A percentile compares a stretch with the other conserved stretches of the same genome.
phyloP scores from a whole-genome alignment of 2,329 filamentous ascomycete genomes.

The Penicillium psychrosexuale region DNA sequence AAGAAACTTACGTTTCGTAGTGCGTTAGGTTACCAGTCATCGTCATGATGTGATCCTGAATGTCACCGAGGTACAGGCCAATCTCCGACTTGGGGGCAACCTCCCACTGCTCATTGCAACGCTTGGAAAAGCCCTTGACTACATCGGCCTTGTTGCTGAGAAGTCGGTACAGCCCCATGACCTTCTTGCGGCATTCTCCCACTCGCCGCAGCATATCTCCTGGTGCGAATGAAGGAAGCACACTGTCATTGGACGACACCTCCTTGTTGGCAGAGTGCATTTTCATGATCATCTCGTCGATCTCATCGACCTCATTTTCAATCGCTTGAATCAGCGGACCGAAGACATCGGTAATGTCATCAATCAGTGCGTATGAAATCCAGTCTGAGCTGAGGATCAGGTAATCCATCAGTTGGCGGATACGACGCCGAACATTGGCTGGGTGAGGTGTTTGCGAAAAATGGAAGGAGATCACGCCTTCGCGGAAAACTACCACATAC shows the following conservation, averaged over 20 bases:
- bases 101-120: slow-evolving; percentile 97
- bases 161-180: slow-evolving; percentile 91
- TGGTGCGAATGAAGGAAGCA: slow-evolving; percentile 48
- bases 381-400: slow-evolving; percentile 90
- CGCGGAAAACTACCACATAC: slow-evolving; percentile 94
- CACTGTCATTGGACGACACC: slow-evolving; percentile 30
- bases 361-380: slow-evolving; percentile 97
- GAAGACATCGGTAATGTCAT: slow-evolving; percentile 97
- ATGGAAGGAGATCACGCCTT: slow-evolving; percentile 94
- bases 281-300: slow-evolving; percentile 84
- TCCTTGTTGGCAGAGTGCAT: slow-evolving; percentile 62
- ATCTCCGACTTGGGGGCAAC: slow-evolving; percentile 93
- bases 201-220: slow-evolving; percentile 88
- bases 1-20: slow-evolving; percentile 79
- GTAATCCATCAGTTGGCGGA: slow-evolving; percentile 91
- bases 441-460: slow-evolving; percentile 95
- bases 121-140: slow-evolving; percentile 97
- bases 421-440: slow-evolving; percentile 88
- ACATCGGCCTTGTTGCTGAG: slow-evolving; percentile 97
- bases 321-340: slow-evolving; percentile 87
- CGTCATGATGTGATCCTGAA: slow-evolving; percentile 97
- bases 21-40: slow-evolving; percentile 96
- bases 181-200: slow-evolving; percentile 91
- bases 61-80: slow-evolving; percentile 94
- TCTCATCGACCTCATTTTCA: slow-evolving; percentile 94